Evolutionary conservation across 495 filamentous ascomycete species (phyloP).

Genomic region (Hapsidospora chrysogenum): DNA sequence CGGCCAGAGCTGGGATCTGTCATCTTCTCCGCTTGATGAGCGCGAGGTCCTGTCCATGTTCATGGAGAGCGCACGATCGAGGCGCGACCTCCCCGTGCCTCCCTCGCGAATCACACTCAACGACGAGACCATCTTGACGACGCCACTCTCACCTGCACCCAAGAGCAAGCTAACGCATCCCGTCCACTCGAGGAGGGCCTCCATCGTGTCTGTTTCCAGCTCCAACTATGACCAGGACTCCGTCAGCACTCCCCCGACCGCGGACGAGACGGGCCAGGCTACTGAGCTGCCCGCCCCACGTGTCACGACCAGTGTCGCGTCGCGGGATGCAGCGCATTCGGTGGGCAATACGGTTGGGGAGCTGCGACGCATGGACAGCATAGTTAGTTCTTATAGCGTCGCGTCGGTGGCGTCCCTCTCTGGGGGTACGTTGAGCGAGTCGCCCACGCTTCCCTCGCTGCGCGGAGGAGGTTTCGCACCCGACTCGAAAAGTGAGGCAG

Average conservation of each 20-base stretch:
- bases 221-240: not conserved
- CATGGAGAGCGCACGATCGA: not conserved
- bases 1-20: not conserved
- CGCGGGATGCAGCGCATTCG: not conserved
- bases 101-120: not conserved
- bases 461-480: slow-evolving; percentile 14
- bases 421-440: slow-evolving; percentile 2
- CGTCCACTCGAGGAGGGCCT: not conserved
- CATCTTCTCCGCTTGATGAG: slow-evolving; percentile 1
- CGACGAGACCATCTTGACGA: not conserved
- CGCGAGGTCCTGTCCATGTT: slow-evolving; percentile 1
- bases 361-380: slow-evolving; percentile 19
- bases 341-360: slow-evolving; percentile 10
- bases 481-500: not conserved
- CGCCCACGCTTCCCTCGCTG: slow-evolving; percentile 13
- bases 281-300: too few relatives aligned
- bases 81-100: not conserved
- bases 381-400: slow-evolving; percentile 12
- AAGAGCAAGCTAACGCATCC: not conserved
- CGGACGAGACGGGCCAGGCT: too few relatives aligned
- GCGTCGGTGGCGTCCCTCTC: slow-evolving; percentile 1
- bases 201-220: not conserved
- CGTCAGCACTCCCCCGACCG: too few relatives aligned
- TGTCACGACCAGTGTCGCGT: too few relatives aligned
- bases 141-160: not conserved